Percentiles rank a stretch among this genome's conserved stretches.
phyloP scores from a whole-genome alignment of 805 yeast species.

The Kodamaea fukazawae region DNA sequence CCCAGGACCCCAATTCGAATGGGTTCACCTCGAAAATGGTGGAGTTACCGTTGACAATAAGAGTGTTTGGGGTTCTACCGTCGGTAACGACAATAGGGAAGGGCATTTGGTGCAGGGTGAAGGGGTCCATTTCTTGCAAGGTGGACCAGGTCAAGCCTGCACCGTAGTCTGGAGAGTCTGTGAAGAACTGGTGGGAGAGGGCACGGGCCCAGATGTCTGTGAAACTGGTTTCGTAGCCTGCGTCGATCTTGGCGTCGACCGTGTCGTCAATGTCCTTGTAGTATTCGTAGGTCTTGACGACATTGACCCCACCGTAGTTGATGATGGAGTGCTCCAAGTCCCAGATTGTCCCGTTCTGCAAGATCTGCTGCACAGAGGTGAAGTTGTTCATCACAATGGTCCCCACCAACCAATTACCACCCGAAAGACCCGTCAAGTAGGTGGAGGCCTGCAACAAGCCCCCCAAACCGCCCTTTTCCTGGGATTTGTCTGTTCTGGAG shows the following conservation, averaged over 20 bases:
- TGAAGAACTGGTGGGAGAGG: slow-evolving; percentile 37
- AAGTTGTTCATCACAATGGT: slow-evolving; percentile 62
- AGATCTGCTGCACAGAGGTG: slow-evolving; percentile 44
- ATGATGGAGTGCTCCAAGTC: slow-evolving; percentile 62
- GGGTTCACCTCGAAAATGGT: slow-evolving; percentile 27
- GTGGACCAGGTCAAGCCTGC: slow-evolving; percentile 25
- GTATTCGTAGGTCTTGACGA: slow-evolving; percentile 60
- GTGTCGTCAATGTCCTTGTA: slow-evolving; percentile 29
- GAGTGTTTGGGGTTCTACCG: slow-evolving; percentile 25
- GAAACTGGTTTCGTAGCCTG: slow-evolving; percentile 36
- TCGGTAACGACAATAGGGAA: slow-evolving; percentile 27
- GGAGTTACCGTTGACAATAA: slow-evolving; percentile 23
- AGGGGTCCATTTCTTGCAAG: slow-evolving; percentile 18
- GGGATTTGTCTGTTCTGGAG: slow-evolving; percentile 25
- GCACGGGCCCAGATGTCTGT: slow-evolving; percentile 47
- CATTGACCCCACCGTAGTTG: slow-evolving; percentile 59
- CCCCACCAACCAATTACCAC: slow-evolving; percentile 62
- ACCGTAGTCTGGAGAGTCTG: slow-evolving; percentile 24
- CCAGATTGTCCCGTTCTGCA: slow-evolving; percentile 32
- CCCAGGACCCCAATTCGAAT: slow-evolving; percentile 29
- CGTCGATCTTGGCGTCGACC: slow-evolving; percentile 30
- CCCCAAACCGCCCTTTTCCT: slow-evolving; percentile 32
- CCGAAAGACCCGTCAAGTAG: slow-evolving; percentile 71
- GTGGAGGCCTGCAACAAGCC: slow-evolving; percentile 63
- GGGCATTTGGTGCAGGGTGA: slow-evolving; percentile 26